Evolutionary conservation across 208 protist genomes (phyloP).

Genomic region (Wallacemonas sp.): DNA sequence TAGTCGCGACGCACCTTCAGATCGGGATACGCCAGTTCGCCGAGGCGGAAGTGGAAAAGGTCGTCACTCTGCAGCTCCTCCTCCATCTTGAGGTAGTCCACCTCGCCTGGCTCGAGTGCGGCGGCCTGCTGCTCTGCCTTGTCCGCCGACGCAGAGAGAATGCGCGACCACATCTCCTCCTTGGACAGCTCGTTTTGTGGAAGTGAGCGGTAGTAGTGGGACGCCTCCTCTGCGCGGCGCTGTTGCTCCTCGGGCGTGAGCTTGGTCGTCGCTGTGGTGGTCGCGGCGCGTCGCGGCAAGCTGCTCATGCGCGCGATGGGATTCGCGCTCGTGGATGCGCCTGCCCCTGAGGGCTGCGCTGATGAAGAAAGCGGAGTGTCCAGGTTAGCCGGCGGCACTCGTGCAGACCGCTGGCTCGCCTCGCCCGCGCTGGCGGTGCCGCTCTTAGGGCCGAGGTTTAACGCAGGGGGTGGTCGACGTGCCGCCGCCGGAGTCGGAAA

Average conservation of each 20-base stretch:
- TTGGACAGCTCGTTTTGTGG: constrained; percentile 79
- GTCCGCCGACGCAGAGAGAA: constrained; percentile 47
- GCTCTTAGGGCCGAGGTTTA: neutral
- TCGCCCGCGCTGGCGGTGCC: neutral
- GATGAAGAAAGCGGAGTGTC: too few species aligned
- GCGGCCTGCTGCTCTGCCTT: constrained; percentile 25
- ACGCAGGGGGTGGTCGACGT: neutral
- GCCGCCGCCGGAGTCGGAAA: neutral
- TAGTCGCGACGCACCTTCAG: constrained; percentile 66
- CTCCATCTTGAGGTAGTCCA: constrained; percentile 82
- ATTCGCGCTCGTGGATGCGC: neutral
- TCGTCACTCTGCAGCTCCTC: constrained; percentile 76
- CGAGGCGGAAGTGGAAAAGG: constrained; percentile 79
- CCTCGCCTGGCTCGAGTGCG: constrained; percentile 49
- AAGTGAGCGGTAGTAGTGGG: constrained; percentile 76
- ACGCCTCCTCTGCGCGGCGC: constrained; percentile 42
- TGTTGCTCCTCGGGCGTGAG: neutral
- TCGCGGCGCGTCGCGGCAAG: neutral
- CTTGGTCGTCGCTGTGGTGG: neutral
- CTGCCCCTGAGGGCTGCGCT: neutral
- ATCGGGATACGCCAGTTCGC: constrained; percentile 72
- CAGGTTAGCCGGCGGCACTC: neutral
- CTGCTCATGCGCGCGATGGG: neutral
- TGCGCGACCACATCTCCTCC: constrained; percentile 86
- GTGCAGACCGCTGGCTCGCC: neutral